A percentile compares a stretch with the other conserved stretches of the same genome.
phyloP scores from a whole-genome alignment of 805 yeast genomes.

The Candida tammaniensis region DNA sequence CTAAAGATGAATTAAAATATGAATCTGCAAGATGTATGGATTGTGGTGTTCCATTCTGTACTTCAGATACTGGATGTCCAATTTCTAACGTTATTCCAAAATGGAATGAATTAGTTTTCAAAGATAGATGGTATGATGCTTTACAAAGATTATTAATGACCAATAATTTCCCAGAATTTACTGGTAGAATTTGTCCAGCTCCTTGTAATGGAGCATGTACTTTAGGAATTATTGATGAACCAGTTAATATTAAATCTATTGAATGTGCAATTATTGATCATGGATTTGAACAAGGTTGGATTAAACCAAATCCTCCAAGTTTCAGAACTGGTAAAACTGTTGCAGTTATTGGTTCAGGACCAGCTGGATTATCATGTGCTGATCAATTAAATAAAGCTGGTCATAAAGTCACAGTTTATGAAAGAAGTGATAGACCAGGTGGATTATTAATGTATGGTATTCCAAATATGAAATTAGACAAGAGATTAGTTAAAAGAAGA shows the following conservation, averaged over 20 bases:
- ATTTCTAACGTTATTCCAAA: constrained; percentile 95
- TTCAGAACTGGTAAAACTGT: constrained; percentile 80
- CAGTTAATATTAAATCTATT: constrained; percentile 94
- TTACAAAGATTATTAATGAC: constrained; percentile 90
- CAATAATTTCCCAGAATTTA: constrained; percentile 97
- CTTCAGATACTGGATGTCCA: constrained; percentile 97
- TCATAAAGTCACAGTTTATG: constrained; percentile 86
- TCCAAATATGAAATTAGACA: constrained; percentile 98
- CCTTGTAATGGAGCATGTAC: constrained; percentile 98
- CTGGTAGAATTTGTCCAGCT: constrained; percentile 98
- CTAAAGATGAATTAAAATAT: constrained; percentile 80
- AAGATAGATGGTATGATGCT: constrained; percentile 93
- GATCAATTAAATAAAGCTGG: constrained; percentile 97
- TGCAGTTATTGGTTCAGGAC: constrained; percentile 94
- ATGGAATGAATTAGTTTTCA: constrained; percentile 95
- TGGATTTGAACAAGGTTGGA: constrained; percentile 97
- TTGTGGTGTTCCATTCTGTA: constrained; percentile 99
- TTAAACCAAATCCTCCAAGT: constrained; percentile 76
- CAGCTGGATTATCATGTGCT: constrained; percentile 95
- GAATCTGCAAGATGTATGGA: constrained; percentile 99
- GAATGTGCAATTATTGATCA: constrained; percentile 96
- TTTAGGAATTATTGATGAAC: constrained; percentile 87
- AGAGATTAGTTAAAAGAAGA: constrained; percentile 88
- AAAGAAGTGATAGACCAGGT: constrained; percentile 93
- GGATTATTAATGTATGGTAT: constrained; percentile 98